Conservation (phyloP, 495 filamentous ascomycete genomes). For the Aspergillus affinis region DNA sequence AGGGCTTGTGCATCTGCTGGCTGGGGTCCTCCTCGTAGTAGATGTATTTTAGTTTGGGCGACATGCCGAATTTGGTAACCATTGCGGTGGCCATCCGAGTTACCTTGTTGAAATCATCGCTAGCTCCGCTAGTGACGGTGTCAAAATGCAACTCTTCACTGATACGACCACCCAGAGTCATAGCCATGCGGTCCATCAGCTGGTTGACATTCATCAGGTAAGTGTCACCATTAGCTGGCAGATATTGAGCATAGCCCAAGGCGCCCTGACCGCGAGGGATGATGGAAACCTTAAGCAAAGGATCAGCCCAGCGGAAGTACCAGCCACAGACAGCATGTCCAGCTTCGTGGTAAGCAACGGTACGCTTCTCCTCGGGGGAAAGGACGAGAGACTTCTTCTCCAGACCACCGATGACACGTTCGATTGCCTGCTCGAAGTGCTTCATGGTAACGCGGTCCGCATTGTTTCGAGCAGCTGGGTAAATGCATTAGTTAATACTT, state of each 20-base stretch:
- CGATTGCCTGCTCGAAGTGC: slow-evolving; percentile 96
- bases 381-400: slow-evolving; percentile 96
- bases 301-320: slow-evolving; percentile 95
- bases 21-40: slow-evolving; percentile 82
- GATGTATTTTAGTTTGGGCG: slow-evolving; percentile 83
- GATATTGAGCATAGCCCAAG: slow-evolving; percentile 93
- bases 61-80: slow-evolving; percentile 99
- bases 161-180: slow-evolving; percentile 94
- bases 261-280: slow-evolving; percentile 94
- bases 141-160: slow-evolving; percentile 95
- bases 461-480: slow-evolving; percentile 74
- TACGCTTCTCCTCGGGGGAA: slow-evolving; percentile 87
- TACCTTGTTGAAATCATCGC: slow-evolving; percentile 98
- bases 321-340: slow-evolving; percentile 98
- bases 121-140: slow-evolving; percentile 90
- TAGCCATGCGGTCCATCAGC: slow-evolving; percentile 99
- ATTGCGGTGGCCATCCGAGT: slow-evolving; percentile 92
- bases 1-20: slow-evolving; percentile 85
- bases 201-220: slow-evolving; percentile 95
- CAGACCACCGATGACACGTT: slow-evolving; percentile 91
- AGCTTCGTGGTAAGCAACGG: slow-evolving; percentile 96
- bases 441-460: slow-evolving; percentile 75
- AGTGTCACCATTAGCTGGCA: slow-evolving; percentile 78
- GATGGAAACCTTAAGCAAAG: slow-evolving; percentile 96
- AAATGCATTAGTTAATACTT: slow-evolving; percentile 30